Base-by-base conservation (phyloP, 305 asterid species). In the Rubia tinctorum region DNA sequence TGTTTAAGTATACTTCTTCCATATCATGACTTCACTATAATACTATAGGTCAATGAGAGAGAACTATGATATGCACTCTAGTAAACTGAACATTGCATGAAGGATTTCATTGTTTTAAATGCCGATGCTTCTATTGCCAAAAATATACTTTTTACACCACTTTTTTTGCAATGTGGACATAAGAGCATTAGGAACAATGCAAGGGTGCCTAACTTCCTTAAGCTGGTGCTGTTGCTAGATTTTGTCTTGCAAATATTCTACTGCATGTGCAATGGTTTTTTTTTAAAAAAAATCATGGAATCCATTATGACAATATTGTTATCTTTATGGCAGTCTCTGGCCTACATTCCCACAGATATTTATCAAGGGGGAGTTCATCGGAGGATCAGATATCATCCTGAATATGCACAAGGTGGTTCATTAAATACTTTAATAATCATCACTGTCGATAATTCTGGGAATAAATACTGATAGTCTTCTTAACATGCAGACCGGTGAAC, bases 321-420 rank as follows among this genome's bases (percentile, higher is more conserved):
- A 15, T 40, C 47, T 76, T 71, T 68, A 23, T 71, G 85, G 88
- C 87, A 95, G 99, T 90, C 88, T 84, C 84, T 95, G 99, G 98
- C 99, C 99, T 10, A 95, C 99, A 64, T 95, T 95, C 82, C 99
- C 98, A 43, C 98, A 95, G 74, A 88, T 95, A 85, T 95, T 95
- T 82, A 89, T 95, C 90, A 83, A 87, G 0, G 97, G 97, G 37
- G 98, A 92, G 84, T 95, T 95, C 76, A 67, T 95, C 45, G 99
- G 99, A 72, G 99, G 99, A 79, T 95, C 99, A 63, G 99, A 95
- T 84, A 95, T 95, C 88, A 83, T 95, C 81, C 96, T 95, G 55
- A 88, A 75, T 78, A 91, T 95, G 99, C 99, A 95, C 81, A 84
- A 95, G 99, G 99, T 92, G 83, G 69, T 5, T 73, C 60, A 20